Evolutionary conservation across 768 basidiomycete species (phyloP), one percentile per base, ranked within the genome.

Genomic region (Boletus subcaerulescens): DNA sequence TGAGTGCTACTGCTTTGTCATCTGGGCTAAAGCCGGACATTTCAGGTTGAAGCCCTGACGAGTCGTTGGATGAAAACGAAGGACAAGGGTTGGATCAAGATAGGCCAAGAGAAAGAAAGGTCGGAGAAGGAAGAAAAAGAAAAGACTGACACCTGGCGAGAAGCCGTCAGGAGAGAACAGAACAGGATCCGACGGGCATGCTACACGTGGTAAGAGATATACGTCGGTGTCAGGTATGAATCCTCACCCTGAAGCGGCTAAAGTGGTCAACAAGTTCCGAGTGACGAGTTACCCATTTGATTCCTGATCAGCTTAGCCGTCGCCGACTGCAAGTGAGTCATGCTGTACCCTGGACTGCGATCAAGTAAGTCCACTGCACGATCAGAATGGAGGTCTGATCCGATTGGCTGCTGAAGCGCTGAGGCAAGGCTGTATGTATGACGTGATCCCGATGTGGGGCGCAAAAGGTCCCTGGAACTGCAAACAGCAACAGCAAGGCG

Each of bases 161-260:
- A 32, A 33, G 48, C 33, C 31, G 43, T 26, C 45, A 29, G 12
- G 40, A n/a, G 29, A 29, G 29, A 22, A 20, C 15, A 29, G 52
- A 35, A 31, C 12, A n/a, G 29, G 31, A 45, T 29, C 46, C 11
- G 20, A 39, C 17, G 3, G 6, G 13, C 6, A 14, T n/a, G 8
- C 18, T n/a, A 11, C 9, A 13, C 39, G 12, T 14, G 31, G 4
- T 17, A 26, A n/a, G n/a, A n/a, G 38, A 55, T 48, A 52, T 45
- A 45, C 9, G 33, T 55, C 48, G 43, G 48, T 24, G 9, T 9
- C 48, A 48, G n/a, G 42, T 35, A 7, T 33, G 32, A 45, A 22
- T 7, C 20, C n/a, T 26, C 46, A 48, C 45, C 52, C 52, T 53
- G 46, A 53, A 40, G 45, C n/a, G n/a, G 29, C 38, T 29, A 29